These are phyloP conservation scores for Pelargonium australe DNA, from an alignment of 441 rosid species.

Conservation along the genomic window DNA sequence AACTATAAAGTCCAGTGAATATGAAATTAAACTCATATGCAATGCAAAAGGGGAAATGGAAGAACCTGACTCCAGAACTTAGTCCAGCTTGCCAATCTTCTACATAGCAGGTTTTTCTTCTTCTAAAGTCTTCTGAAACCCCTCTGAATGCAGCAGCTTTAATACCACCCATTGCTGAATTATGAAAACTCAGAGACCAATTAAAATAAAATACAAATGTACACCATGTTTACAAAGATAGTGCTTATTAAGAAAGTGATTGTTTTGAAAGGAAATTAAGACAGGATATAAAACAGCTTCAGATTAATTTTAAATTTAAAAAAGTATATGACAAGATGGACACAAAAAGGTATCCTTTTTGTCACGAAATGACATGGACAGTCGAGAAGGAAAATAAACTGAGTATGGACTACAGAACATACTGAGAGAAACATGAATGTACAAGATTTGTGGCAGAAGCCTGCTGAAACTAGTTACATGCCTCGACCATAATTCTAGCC, in stretches of 20 bases:
- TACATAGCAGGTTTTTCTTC: constrained; percentile 34
- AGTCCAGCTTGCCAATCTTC: constrained; percentile 29
- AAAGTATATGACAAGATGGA: not conserved
- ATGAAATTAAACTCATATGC: not conserved
- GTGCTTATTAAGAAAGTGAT: not conserved
- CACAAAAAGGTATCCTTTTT: not conserved
- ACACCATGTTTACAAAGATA: not conserved
- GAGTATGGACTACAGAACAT: not conserved
- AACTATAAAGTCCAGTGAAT: not conserved
- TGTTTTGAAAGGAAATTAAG: not conserved
- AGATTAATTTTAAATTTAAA: not conserved
- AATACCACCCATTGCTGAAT: constrained; percentile 24
- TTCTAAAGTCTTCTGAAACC: constrained; percentile 29
- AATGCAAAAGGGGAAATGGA: not conserved
- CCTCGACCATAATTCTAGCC: not conserved
- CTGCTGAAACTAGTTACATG: not conserved
- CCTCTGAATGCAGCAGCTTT: constrained; percentile 36
- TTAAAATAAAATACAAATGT: not conserved
- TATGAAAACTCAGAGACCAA: not conserved
- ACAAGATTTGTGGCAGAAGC: not conserved
- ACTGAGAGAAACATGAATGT: not conserved
- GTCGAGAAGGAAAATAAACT: not conserved
- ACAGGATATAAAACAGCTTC: not conserved
- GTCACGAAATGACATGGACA: not conserved
- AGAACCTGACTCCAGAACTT: constrained; percentile 29